Conservation (phyloP, 345 rosid species). For the Populus ilicifolia region DNA sequence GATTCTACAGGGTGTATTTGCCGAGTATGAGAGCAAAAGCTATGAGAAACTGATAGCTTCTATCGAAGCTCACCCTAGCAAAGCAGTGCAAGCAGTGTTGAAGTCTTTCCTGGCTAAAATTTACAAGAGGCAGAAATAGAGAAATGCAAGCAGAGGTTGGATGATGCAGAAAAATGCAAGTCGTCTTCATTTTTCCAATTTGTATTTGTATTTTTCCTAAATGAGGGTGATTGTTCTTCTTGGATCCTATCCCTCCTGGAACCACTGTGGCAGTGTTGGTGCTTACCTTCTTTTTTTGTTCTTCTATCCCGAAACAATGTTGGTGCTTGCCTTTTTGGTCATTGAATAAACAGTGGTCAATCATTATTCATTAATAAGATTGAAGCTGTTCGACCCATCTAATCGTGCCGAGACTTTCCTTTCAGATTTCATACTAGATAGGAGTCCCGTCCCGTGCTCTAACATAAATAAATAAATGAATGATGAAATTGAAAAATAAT, state of each 20-base stretch:
- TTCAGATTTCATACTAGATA: neutral
- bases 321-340: neutral
- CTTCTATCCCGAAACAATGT: neutral
- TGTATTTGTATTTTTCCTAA: slow-evolving; percentile 2
- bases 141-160: neutral
- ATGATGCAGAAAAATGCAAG: slow-evolving; percentile 7
- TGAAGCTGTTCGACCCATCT: neutral
- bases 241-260: neutral
- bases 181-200: neutral
- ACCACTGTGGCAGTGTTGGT: neutral
- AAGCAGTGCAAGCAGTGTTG: slow-evolving; percentile 72
- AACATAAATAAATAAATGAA: too few species aligned
- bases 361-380: neutral
- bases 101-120: slow-evolving; percentile 82
- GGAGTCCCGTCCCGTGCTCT: too few species aligned
- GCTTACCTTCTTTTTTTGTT: too few species aligned
- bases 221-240: neutral
- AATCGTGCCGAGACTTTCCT: neutral
- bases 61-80: slow-evolving; percentile 70
- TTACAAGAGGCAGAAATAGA: slow-evolving; percentile 70
- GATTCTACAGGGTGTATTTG: slow-evolving; percentile 48
- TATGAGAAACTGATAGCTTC: slow-evolving; percentile 50
- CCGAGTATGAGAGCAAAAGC: slow-evolving; percentile 74
- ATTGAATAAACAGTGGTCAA: neutral
- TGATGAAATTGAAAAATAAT: too few species aligned